Conservation (phyloP, 768 basidiomycete genomes). For the Holtermanniella nyarrowii region DNA sequence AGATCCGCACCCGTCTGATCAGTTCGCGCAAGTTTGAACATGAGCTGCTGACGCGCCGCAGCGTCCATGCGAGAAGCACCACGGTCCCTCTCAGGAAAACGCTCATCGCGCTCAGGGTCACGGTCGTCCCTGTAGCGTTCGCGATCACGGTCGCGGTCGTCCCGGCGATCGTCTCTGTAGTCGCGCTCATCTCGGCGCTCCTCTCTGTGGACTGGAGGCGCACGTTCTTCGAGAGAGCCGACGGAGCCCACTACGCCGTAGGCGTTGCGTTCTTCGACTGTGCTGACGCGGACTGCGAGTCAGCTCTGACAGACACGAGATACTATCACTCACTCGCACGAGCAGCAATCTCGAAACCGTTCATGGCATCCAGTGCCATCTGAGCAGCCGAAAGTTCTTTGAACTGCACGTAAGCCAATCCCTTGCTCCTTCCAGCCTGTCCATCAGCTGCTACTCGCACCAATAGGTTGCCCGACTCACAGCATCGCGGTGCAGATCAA, state of each 20-base stretch:
- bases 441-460: not conserved
- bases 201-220: too few relatives aligned
- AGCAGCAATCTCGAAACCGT: slow-evolving; percentile 94
- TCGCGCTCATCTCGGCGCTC: too few relatives aligned
- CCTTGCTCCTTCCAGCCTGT: slow-evolving; percentile 83
- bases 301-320: not conserved
- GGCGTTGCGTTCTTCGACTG: slow-evolving; percentile 23
- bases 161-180: too few relatives aligned
- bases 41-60: slow-evolving; percentile 96
- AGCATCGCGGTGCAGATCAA: slow-evolving; percentile 60
- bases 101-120: slow-evolving; percentile 48
- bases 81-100: slow-evolving; percentile 43
- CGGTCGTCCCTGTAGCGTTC: too few relatives aligned
- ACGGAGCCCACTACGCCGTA: slow-evolving; percentile 39
- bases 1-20: slow-evolving; percentile 23
- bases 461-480: slow-evolving; percentile 13
- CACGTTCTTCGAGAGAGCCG: slow-evolving; percentile 56
- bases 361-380: slow-evolving; percentile 97
- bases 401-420: slow-evolving; percentile 97
- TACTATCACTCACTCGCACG: slow-evolving; percentile 56
- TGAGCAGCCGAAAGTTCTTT: slow-evolving; percentile 85
- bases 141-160: too few relatives aligned
- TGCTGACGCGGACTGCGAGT: slow-evolving; percentile 21
- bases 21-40: slow-evolving; percentile 99
- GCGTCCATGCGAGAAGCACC: slow-evolving; percentile 69